Evolutionary conservation across 768 basidiomycete genomes (phyloP).

Genomic region (Tubosaeta sp.): DNA sequence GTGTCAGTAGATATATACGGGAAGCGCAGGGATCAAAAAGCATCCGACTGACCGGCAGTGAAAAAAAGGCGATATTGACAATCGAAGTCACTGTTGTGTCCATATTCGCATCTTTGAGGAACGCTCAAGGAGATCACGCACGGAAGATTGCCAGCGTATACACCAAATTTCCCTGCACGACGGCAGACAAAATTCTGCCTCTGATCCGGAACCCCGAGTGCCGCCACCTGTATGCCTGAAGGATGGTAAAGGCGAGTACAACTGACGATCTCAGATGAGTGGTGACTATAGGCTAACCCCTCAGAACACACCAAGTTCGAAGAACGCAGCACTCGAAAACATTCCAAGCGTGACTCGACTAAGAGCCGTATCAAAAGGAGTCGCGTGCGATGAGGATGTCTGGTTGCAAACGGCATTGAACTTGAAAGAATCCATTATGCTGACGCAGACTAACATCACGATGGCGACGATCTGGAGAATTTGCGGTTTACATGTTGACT

Average conservation of each 20-base stretch:
- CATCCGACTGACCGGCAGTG: neutral
- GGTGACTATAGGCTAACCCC: neutral
- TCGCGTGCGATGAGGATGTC: neutral
- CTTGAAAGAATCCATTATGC: neutral
- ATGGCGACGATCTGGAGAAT: neutral
- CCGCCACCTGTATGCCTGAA: neutral
- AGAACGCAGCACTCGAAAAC: slow-evolving; percentile 8
- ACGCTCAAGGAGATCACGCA: neutral
- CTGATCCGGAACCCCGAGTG: neutral
- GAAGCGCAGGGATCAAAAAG: neutral
- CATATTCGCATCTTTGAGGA: neutral
- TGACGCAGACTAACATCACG: slow-evolving; percentile 3
- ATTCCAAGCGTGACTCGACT: slow-evolving; percentile 5
- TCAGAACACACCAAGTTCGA: slow-evolving; percentile 7
- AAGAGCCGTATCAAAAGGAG: neutral
- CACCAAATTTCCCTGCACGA: slow-evolving; percentile 8
- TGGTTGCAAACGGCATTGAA: slow-evolving; percentile 4
- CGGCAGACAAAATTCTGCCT: neutral
- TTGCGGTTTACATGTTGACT: neutral
- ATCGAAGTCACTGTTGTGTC: neutral
- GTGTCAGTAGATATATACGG: neutral
- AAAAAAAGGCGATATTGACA: neutral
- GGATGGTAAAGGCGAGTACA: slow-evolving; percentile 7
- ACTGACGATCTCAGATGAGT: neutral
- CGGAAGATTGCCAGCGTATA: slow-evolving; percentile 9